Percentiles rank a stretch among this genome's conserved stretches.
phyloP scores from a whole-genome alignment of 108 stramenopile species.

The Pseudonitzschia delicatissima region DNA sequence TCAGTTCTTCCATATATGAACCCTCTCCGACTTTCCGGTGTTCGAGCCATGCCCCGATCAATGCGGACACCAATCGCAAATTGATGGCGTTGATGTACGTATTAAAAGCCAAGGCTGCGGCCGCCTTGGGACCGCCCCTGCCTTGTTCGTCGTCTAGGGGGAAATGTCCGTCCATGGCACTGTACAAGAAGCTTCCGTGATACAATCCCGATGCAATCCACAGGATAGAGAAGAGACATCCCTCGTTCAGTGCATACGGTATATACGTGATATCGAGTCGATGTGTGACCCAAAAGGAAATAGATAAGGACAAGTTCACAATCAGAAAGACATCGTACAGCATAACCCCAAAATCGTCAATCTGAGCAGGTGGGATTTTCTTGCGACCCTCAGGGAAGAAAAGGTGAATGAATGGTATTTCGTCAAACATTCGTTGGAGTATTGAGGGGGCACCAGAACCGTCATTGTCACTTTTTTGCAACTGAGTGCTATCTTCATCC shows the following conservation, averaged over 20 bases:
- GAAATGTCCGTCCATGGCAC: conserved; percentile 66
- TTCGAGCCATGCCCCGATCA: conserved; percentile 38
- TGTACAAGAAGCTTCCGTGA: conserved; percentile 55
- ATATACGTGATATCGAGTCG: conserved; percentile 46
- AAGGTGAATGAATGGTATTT: conserved; percentile 21
- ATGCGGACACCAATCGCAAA: conserved; percentile 47
- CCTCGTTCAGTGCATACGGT: conserved; percentile 47
- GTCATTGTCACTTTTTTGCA: background rate
- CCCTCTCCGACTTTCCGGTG: conserved; percentile 50
- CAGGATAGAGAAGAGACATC: conserved; percentile 47
- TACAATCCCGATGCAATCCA: conserved; percentile 61
- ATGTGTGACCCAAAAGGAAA: conserved; percentile 69
- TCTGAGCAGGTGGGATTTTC: conserved; percentile 48
- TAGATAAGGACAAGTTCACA: conserved; percentile 51
- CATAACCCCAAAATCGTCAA: conserved; percentile 55
- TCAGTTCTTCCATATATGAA: conserved; percentile 41
- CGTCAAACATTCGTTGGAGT: conserved; percentile 15
- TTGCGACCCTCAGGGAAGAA: conserved; percentile 13
- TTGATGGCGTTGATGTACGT: conserved; percentile 50
- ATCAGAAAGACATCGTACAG: conserved; percentile 63
- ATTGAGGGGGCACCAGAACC: background rate
- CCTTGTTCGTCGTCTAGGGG: conserved; percentile 30
- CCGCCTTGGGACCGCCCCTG: conserved; percentile 53
- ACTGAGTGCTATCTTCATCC: too few relatives aligned
- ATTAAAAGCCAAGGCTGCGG: conserved; percentile 46